Evolutionary conservation across 305 asterid species (phyloP).

Genomic region (Caryopteris hybrid): DNA sequence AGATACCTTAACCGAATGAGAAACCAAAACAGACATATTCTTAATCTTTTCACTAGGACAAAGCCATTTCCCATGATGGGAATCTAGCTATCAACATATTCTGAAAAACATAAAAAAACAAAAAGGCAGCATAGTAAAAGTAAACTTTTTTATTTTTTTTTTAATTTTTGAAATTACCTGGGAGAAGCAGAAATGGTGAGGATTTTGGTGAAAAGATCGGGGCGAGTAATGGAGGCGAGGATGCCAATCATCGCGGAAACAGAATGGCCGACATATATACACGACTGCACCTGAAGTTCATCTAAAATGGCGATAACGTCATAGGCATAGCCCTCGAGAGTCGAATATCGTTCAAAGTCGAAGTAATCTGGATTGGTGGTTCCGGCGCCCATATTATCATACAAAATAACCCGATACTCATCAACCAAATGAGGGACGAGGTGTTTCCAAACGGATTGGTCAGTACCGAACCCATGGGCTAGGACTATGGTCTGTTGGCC

Average conservation of each 20-base stretch:
- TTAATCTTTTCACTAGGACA: background rate
- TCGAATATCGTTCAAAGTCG: conserved; percentile 67
- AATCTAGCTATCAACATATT: no score
- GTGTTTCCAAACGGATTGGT: conserved; percentile 88
- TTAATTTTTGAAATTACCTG: conserved; percentile 37
- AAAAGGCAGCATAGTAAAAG: no score
- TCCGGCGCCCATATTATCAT: conserved; percentile 88
- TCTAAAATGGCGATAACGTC: conserved; percentile 75
- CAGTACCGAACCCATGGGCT: conserved; percentile 87
- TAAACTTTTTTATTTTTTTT: no score
- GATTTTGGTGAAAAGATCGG: conserved; percentile 69
- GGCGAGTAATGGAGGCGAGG: conserved; percentile 70
- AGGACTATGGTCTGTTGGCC: conserved; percentile 52
- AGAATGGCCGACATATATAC: conserved; percentile 79
- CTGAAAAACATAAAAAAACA: no score
- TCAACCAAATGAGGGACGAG: conserved; percentile 69
- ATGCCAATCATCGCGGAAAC: conserved; percentile 82
- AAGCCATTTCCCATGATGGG: background rate
- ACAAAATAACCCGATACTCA: conserved; percentile 54
- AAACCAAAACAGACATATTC: no score
- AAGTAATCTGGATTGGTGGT: conserved; percentile 86
- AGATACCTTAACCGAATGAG: conserved; percentile 41
- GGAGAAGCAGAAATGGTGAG: conserved; percentile 70
- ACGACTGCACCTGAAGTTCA: conserved; percentile 45
- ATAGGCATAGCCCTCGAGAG: conserved; percentile 66